Evolutionary conservation across 2,329 filamentous ascomycete genomes (phyloP), one percentile per base, ranked within the genome.

Genomic region (Lachnellula hyalina): DNA sequence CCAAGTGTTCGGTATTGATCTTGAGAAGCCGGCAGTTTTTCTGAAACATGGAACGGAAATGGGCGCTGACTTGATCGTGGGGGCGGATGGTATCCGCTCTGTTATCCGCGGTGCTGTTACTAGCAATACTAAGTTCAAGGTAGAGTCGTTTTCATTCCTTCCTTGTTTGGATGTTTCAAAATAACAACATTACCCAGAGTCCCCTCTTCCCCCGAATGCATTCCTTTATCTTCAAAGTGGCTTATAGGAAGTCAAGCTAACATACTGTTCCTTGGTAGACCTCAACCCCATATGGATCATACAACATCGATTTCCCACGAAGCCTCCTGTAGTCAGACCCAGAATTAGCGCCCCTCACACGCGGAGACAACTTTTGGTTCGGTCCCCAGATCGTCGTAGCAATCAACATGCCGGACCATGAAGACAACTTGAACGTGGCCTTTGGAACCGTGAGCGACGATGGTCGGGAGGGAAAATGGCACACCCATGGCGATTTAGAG

Each of bases 1-100:
- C 8, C 14, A 44, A 19, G 51, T 53, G 15, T n/a, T 21, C 3
- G 17, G 19, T 36, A 21, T 53, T 15, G 45, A 48, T 48, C 19
- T 36, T 4, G 17, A 34, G n/a, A 28, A 44, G 28, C 34, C 46
- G 5, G 9, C 25, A 19, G 28, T 54, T 14, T 34, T 25, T 14
- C n/a, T 54, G 36, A 54, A 45, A 40, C 36, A 49, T 46, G 50
- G 50, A 15, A 36, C 17, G 17, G n/a, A n/a, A 6, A 21, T 52
- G 19, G 41, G 28, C 19, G 47, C 47, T 21, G 52, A 54, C 40
- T 40, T 54, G 36, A 28, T 54, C 15, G 25, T 54, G 23, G 52
- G 52, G 14, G 52, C 52, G 11, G 52, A 54, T 54, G 53, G 49
- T 55, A 48, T 41, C 21, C 38, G 17, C 15, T 32, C 14, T 3